Conservation (phyloP, 768 basidiomycete genomes). For the Serendipita sp. region DNA sequence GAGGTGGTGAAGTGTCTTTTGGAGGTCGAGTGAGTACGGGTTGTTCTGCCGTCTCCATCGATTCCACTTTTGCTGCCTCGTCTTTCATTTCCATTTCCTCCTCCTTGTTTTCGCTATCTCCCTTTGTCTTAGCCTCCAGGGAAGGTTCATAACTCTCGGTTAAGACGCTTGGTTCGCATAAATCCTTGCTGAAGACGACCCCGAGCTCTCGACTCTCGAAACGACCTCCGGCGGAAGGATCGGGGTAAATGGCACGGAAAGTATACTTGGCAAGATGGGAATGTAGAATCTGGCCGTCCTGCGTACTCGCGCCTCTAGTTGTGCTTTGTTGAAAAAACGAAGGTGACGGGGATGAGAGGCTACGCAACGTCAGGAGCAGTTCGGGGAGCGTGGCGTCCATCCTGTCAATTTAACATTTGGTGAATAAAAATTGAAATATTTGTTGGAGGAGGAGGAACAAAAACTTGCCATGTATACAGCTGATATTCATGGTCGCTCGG, state of each 20-base stretch:
- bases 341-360: neutral
- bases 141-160: neutral
- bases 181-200: neutral
- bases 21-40: neutral
- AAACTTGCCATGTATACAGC: slow-evolving; percentile 1
- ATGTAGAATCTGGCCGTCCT: neutral
- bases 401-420: neutral
- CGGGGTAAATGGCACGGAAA: neutral
- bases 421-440: neutral
- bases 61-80: neutral
- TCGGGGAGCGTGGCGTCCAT: slow-evolving; percentile 1
- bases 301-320: neutral
- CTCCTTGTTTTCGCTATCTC: neutral
- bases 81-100: neutral
- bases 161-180: neutral
- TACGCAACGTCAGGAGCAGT: neutral
- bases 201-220: neutral
- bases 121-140: neutral
- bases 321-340: neutral
- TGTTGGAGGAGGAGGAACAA: too few relatives aligned
- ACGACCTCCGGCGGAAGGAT: neutral
- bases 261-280: neutral
- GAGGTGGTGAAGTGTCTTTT: neutral
- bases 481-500: neutral
- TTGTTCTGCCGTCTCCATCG: neutral